Conservation (phyloP, 306 rosid genomes). For the Boehmeria nivea region DNA sequence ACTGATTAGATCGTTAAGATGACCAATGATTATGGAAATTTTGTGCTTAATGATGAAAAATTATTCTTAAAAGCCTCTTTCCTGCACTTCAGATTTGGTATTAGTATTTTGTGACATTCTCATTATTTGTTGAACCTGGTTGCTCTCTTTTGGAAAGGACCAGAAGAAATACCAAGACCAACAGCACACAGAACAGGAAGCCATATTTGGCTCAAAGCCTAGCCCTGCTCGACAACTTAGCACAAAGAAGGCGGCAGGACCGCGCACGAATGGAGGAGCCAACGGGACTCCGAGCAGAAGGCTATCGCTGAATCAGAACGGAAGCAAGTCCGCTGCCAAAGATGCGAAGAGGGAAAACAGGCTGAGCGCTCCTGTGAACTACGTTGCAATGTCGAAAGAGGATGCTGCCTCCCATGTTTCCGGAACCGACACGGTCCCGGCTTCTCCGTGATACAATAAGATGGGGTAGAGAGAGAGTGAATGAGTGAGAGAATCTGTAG, state of each 20-base stretch:
- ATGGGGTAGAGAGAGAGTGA: background rate
- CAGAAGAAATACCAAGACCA: constrained; percentile 83
- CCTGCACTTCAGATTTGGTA: no score
- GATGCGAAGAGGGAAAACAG: constrained; percentile 69
- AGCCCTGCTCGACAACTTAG: constrained; percentile 78
- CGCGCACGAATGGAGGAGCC: constrained; percentile 76
- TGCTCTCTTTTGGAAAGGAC: constrained; percentile 53
- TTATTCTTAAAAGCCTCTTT: background rate
- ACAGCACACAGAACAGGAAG: constrained; percentile 76
- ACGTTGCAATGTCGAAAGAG: constrained; percentile 79
- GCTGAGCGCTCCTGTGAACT: constrained; percentile 75
- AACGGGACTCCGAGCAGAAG: constrained; percentile 85
- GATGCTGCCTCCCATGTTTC: constrained; percentile 77
- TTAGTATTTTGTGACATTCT: no score
- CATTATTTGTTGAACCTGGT: background rate
- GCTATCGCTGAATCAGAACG: constrained; percentile 86
- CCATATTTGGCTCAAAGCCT: constrained; percentile 62
- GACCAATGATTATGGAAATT: background rate
- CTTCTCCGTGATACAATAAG: constrained; percentile 50
- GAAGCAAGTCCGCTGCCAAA: constrained; percentile 62
- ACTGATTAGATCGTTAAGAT: background rate
- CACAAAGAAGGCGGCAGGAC: constrained; percentile 69
- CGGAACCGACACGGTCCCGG: constrained; percentile 57
- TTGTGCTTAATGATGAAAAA: background rate
- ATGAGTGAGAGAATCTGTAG: constrained; percentile 16